Evolutionary conservation across 2,329 filamentous ascomycete species (phyloP), one percentile per base, ranked within the genome.

Genomic region (Phialocephala sp.): DNA sequence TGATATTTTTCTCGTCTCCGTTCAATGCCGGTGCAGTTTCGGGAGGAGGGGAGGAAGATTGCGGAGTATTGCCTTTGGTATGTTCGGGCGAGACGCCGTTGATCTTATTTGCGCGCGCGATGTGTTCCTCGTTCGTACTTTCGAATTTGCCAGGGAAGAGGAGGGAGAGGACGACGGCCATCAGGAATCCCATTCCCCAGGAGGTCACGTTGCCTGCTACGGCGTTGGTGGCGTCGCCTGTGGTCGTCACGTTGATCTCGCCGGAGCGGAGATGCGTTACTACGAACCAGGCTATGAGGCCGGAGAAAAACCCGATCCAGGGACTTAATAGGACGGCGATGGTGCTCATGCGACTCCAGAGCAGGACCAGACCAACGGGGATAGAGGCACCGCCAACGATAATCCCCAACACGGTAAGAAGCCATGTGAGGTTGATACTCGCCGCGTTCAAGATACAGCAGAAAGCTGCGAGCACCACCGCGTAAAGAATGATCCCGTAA

Each of bases 291-390:
- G 76, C 74, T 4, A 77, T 70, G 2, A 81, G 59, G 0, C 78
- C 79, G 43, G 72, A 68, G 0, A 63, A 52, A 22, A 76, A 74
- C 1, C 76, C 79, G 12, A 79, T 72, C 73, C 75, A 79, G 0
- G 78, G 78, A 0, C 77, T 68, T 1, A 70, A 65, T 0, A 79
- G 71, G 0, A 78, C 76, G 0, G 78, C 79, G 4, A 77, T 66
- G 0, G 77, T 80, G 12, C 75, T 78, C 75, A 79, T 79, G 4
- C 74, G 75, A 22, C 72, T 67, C 79, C 78, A 81, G n/a, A 78
- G 71, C 4, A 80, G 70, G 8, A 78, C 73, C 20, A 79, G 68
- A 12, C 76, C 79, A 0, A 80, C 75, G 0, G 77, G 78, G 2
- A 78, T 73, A 0, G 74, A 71, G 11, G 77, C 79, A 1, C 79